A percentile compares a stretch with the other conserved stretches of the same genome.
phyloP scores from a whole-genome alignment of 73 alveolate species.

The Paramecium pentaurelia region DNA sequence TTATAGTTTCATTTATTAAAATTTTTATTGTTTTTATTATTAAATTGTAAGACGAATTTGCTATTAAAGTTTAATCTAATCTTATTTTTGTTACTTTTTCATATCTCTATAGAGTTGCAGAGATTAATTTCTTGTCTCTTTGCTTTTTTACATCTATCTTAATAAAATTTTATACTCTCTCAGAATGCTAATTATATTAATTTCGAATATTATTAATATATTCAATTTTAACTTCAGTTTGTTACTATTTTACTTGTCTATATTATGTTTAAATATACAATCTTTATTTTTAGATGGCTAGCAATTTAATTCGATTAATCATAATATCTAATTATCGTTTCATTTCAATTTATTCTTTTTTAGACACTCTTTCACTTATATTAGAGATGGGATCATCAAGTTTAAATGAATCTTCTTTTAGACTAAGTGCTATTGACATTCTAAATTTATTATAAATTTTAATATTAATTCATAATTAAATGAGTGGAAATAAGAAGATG shows the following conservation, averaged over 20 bases:
- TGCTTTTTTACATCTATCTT: neutral
- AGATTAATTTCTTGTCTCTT: neutral
- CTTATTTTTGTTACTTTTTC: neutral
- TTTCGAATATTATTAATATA: neutral
- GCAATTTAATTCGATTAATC: neutral
- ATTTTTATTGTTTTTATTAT: neutral
- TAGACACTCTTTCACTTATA: neutral
- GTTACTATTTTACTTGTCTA: neutral
- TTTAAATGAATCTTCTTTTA: neutral
- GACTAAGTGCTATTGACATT: neutral
- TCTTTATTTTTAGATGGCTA: neutral
- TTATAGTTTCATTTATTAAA: neutral
- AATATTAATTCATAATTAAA: neutral
- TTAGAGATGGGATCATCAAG: neutral
- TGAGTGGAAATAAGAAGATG: neutral
- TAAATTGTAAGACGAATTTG: neutral
- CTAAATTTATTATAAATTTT: neutral
- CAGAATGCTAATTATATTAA: neutral
- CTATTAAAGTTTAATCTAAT: neutral
- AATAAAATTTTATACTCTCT: neutral
- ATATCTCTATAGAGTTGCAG: neutral
- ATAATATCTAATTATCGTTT: neutral
- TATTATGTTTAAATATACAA: neutral
- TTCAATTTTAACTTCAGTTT: neutral
- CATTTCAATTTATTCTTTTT: neutral